Evolutionary conservation across 306 rosid species (phyloP).

Genomic region (Gastrolobium bilobum): DNA sequence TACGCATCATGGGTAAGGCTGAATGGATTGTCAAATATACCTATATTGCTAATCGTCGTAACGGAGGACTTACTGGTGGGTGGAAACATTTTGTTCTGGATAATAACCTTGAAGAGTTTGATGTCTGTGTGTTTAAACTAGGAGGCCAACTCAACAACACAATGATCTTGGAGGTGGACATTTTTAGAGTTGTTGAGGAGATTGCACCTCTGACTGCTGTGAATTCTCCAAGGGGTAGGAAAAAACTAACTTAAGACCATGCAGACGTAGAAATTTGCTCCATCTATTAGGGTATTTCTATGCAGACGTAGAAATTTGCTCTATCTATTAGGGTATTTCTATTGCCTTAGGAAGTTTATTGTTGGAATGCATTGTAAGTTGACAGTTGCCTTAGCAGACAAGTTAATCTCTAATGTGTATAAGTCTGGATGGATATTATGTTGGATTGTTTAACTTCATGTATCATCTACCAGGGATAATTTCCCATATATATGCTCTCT

Average conservation of each 20-base stretch:
- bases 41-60: constrained; percentile 43
- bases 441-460: constrained; percentile 25
- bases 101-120: constrained; percentile 74
- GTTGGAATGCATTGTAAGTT: constrained; percentile 28
- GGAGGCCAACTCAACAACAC: constrained; percentile 19
- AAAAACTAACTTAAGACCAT: background rate
- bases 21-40: constrained; percentile 62
- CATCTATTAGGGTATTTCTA: constrained; percentile 15
- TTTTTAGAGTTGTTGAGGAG: constrained; percentile 71
- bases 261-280: constrained; percentile 5
- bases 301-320: background rate
- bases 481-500: background rate
- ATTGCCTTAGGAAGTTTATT: background rate
- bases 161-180: constrained; percentile 58
- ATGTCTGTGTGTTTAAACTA: constrained; percentile 71
- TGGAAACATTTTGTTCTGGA: constrained; percentile 72
- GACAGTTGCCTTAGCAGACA: constrained; percentile 12
- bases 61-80: constrained; percentile 69
- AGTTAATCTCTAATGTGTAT: background rate
- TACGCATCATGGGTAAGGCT: constrained; percentile 48
- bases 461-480: background rate
- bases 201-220: constrained; percentile 45
- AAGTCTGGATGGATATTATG: background rate
- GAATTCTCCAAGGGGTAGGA: constrained; percentile 40
- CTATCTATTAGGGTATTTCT: constrained; percentile 14